Evolutionary conservation across 768 basidiomycete species (phyloP), one percentile per base, ranked within the genome.

Genomic region (Mycena rosella): DNA sequence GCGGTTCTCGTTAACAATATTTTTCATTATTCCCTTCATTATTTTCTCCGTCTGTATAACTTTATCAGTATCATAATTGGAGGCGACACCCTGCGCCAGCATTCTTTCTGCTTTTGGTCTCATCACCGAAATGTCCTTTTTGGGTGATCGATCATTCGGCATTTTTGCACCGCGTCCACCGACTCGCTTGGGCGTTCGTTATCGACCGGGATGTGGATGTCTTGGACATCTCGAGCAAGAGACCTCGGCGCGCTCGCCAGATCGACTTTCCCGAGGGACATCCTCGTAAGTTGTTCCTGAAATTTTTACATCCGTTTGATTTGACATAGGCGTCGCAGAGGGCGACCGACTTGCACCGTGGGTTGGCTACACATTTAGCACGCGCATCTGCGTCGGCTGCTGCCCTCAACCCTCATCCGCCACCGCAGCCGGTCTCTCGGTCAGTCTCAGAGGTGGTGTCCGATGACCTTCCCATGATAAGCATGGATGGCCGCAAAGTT

Each of bases 401-500:
- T 18, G 40, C 63, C 22, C 17, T 48, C 13, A 53, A 53, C 11
- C 17, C 48, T 48, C 32, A 49, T n/a, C 61, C 61, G 34, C 8
- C 29, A 9, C 42, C 67, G 6, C 26, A 63, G 8, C 27, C 48
- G 32, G 49, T 44, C 13, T 30, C 65, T 11, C 56, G 48, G 48
- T 42, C 66, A 13, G 52, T 57, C 52, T n/a, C 77, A 17, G 74
- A 77, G 18, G 78, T 80, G 20, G 71, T 70, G 3, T 66, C 75
- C 22, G 83, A 84, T 61, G 82, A 86, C 74, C 73, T 88, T 9
- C 89, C 89, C 5, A 83, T 85, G 56, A 80, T 85, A 36, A 89
- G 83, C 62, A 82, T 83, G 53, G 89, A 90, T 66, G 88, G 87
- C 22, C 78, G 77, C 13, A 87, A 89, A 69, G 88, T 95, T 3